Base-by-base conservation (phyloP, 2,329 filamentous ascomycete genomes). In the Xylariales sp. region DNA sequence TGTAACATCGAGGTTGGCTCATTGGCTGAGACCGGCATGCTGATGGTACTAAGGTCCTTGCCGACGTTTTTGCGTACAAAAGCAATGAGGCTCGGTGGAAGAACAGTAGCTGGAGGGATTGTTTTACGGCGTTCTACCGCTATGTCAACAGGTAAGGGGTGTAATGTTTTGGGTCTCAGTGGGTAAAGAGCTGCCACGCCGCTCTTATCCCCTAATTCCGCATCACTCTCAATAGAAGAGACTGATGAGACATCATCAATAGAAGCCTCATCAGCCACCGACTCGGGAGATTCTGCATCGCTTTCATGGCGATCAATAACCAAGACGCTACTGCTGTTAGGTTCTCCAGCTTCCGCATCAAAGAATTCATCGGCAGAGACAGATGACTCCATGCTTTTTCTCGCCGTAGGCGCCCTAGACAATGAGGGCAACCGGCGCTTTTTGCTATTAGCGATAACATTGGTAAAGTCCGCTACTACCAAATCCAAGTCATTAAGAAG, bases 1-100 rank as follows among this genome's bases (percentile, higher is more conserved):
- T 99, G 96, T 5, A 98, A 84, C 10, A 97, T 82, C 0, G 95
- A 97, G 1, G 90, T 88, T 0, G 96, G 96, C 78, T 99, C 96
- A 79, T 99, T 99, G 30, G 95, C 91, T 4, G 95, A 97, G 0
- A 97, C 96, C 0, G 96, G 96, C 95, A 98, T 98, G 55, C 93
- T 94, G 72, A 99, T 97, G 2, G 94, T 97, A 68, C 93, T 97
- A 56, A 99, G 84, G 80, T 99, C 96, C 80, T 99, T 99, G 77
- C 96, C 96, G 9, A 98, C 96, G 74, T 99, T 99, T 80, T 98
- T 99, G 73, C 96, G 90, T 39, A 98, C 86, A 78, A 98, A 97
- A 0, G 93, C 93, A 72, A 99, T 97, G 61, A 99, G 83, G 78
- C 93, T 97, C 0, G 96, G 96, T 0, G 96, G 96, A 65, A 90